A percentile compares a stretch with the other conserved stretches of the same genome.
phyloP scores from a whole-genome alignment of 176 grass and related monocot species.

The Ensete ventricosum region DNA sequence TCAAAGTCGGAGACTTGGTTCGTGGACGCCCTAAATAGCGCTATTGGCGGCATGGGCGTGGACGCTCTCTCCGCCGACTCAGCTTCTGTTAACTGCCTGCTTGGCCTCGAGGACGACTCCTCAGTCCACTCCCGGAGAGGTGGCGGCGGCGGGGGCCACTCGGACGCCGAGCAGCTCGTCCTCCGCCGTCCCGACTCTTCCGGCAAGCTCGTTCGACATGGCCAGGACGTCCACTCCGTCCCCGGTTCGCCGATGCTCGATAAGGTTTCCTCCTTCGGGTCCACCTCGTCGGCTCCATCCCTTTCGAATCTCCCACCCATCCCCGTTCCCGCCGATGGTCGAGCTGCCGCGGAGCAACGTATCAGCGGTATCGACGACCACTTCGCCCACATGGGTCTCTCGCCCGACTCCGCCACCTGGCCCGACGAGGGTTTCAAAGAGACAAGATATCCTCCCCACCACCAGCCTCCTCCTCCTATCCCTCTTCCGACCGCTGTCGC shows the following conservation, averaged over 20 bases:
- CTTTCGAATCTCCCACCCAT: slow-evolving; percentile 95
- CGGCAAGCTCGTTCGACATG: slow-evolving; percentile 17
- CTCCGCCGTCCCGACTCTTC: slow-evolving; percentile 15
- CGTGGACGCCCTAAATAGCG: slow-evolving; percentile 79
- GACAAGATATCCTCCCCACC: not conserved
- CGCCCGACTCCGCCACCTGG: slow-evolving; percentile 12
- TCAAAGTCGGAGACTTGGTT: slow-evolving; percentile 96
- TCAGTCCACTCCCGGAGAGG: slow-evolving; percentile 60
- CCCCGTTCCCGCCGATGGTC: slow-evolving; percentile 50
- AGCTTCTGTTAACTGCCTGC: slow-evolving; percentile 87
- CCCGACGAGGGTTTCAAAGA: slow-evolving; percentile 27
- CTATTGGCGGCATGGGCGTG: slow-evolving; percentile 49
- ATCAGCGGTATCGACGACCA: slow-evolving; percentile 46
- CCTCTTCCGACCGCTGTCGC: slow-evolving; percentile 35
- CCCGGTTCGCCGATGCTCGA: slow-evolving; percentile 88
- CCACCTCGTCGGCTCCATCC: slow-evolving; percentile 73
- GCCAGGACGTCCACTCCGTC: slow-evolving; percentile 66
- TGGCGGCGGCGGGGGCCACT: slow-evolving; percentile 13
- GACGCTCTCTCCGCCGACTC: slow-evolving; percentile 86
- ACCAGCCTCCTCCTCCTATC: slow-evolving; percentile 13
- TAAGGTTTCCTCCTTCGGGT: slow-evolving; percentile 82
- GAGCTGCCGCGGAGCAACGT: slow-evolving; percentile 27
- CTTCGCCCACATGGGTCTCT: slow-evolving; percentile 60
- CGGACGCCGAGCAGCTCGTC: slow-evolving; percentile 18
- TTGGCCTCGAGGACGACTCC: slow-evolving; percentile 83